Evolutionary conservation across 768 basidiomycete genomes (phyloP), one percentile per base, ranked within the genome.

Genomic region (Leucosporidium creatinivorum): DNA sequence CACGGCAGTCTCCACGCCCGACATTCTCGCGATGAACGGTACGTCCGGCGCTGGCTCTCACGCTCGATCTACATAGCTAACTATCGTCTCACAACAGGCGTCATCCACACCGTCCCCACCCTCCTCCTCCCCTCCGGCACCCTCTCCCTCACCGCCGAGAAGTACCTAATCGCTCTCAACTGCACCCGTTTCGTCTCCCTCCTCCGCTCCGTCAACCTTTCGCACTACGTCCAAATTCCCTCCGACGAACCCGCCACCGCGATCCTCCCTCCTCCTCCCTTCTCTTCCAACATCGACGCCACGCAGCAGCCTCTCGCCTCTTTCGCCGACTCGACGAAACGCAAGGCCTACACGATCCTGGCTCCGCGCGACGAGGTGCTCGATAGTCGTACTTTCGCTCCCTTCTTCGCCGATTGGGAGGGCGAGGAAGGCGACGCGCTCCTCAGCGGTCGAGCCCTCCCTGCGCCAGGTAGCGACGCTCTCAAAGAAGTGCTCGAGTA

Each of bases 21-120:
- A 99, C 75, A 85, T 96, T 47, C 92, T 93, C 74, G 93, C 90
- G 7, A 87, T 89, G 36, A 99, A 99, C 74, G 96, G 79, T 76
- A 19, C 54, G 75, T 21, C 7, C 10, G 9, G 59, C 26, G 50
- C 31, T 33, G 5, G 33, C 33, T 33, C 33, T n/a, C n/a, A n/a
- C n/a, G 15, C 9, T 15, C 30, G 1, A 21, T 58, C 19, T 67
- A n/a, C 30, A 0, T n/a, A 1, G 10, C 50, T 0, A 19, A 28
- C 1, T 28, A 0, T 0, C 26, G 33, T 52, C n/a, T n/a, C 30
- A 1, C 39, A 7, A 7, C 72, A 79, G 79, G 94, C 58, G 96
- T 98, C 54, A 77, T 98, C 21, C 96, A 99, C 78, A 84, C 91
- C 52, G 84, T 98, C 30, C 89, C 89, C 19, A 84, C 85, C 19